Base-by-base conservation (phyloP, 2,329 filamentous ascomycete genomes). In the Alternaria conjuncta region DNA sequence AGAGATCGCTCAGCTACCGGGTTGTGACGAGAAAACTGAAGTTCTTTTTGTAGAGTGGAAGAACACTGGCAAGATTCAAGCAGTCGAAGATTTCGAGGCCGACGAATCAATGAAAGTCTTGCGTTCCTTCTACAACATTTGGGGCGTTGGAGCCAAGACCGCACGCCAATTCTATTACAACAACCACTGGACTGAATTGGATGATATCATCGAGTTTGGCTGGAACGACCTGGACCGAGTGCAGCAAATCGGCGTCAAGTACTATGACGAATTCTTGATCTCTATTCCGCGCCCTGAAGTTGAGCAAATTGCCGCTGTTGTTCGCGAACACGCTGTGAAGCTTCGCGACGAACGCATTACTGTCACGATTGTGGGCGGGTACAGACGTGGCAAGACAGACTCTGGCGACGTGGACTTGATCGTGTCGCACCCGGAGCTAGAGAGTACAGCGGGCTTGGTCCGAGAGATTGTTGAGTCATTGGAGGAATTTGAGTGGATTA, bases 191-290 rank as follows among this genome's bases (percentile, higher is more conserved):
- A 86, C 88, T 63, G 91, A 96, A 63, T 83, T 97, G 1, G 93
- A 97, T 72, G 94, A 98, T 71, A 83, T 98, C 4, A 84, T 97
- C 44, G 92, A 97, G 73, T 86, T 89, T 71, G 94, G 92, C 11
- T 98, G 95, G 95, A 77, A 84, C 20, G 84, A 79, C 0, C 83
- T 98, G 1, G 90, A 86, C 1, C 88, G 94, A 12, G 91, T 93
- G 2, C 95, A 97, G 79, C 94, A 98, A 77, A 97, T 98, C 59
- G 95, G 96, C 0, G 84, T 97, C 47, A 98, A 98, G 77, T 97
- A 90, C 80, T 97, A 96, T 77, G 91, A 96, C 32, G 95, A 98
- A 67, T 92, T 99, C 59, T 82, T 87, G 49, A 80, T 85, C 15
- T 88, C 87, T 13, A 92, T 98, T 5, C 86, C 92, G 0, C 87